phyloP scores from a whole-genome alignment of 345 rosid genomes.

The Salix brachista region DNA sequence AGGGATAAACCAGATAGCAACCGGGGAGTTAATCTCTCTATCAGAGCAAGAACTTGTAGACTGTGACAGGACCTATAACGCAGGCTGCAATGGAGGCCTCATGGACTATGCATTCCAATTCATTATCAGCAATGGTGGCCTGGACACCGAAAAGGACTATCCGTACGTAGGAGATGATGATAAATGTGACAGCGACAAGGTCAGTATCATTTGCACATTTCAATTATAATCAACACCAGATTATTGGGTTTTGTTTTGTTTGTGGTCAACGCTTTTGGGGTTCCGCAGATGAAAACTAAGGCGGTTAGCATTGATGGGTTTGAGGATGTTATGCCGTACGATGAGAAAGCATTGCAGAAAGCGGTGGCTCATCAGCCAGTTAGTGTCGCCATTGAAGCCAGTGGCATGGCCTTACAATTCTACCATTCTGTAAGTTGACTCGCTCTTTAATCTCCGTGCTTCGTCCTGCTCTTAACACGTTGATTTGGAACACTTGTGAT shows the following conservation, averaged over 20 bases:
- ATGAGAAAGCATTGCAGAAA: slow-evolving; percentile 23
- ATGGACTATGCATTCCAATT: slow-evolving; percentile 27
- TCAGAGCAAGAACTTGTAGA: slow-evolving; percentile 26
- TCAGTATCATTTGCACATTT: neutral
- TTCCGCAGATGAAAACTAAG: slow-evolving; percentile 11
- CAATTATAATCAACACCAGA: neutral
- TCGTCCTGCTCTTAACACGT: neutral
- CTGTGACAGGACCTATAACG: slow-evolving; percentile 15
- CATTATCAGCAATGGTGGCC: slow-evolving; percentile 21
- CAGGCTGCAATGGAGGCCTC: slow-evolving; percentile 25
- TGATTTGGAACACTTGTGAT: neutral
- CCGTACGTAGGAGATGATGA: slow-evolving; percentile 10
- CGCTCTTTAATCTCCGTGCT: neutral
- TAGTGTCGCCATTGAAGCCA: slow-evolving; percentile 27
- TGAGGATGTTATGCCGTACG: slow-evolving; percentile 17
- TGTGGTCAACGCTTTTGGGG: neutral
- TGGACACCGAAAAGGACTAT: slow-evolving; percentile 21
- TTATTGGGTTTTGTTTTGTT: neutral
- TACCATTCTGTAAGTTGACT: slow-evolving; percentile 11
- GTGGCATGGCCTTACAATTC: slow-evolving; percentile 22
- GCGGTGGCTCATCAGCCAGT: slow-evolving; percentile 26
- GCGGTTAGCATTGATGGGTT: slow-evolving; percentile 23
- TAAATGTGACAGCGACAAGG: slow-evolving; percentile 18
- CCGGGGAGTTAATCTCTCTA: slow-evolving; percentile 12
- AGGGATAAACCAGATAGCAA: slow-evolving; percentile 17